phyloP scores from a whole-genome alignment of 768 basidiomycete species.

The Boletus rufocinnamomeus region DNA sequence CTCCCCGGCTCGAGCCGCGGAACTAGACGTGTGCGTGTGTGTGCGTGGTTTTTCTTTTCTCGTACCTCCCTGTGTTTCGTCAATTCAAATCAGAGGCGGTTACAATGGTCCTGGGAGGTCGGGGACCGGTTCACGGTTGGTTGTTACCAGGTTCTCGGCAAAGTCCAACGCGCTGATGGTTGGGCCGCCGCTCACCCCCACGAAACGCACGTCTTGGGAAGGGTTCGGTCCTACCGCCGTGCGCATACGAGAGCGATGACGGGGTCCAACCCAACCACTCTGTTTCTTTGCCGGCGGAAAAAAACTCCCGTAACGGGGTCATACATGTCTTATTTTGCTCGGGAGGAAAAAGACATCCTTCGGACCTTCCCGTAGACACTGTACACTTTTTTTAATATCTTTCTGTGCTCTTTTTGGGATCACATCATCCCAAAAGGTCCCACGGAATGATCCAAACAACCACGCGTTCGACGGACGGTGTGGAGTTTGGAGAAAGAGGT shows the following conservation, averaged over 20 bases:
- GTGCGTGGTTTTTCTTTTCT: not conserved
- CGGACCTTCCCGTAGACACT: not conserved
- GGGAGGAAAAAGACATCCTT: no score
- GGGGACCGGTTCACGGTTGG: no score
- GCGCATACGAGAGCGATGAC: not conserved
- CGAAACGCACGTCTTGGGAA: not conserved
- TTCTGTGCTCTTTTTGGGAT: not conserved
- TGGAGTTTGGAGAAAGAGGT: not conserved
- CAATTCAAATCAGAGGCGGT: no score
- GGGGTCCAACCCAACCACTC: not conserved
- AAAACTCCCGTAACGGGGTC: not conserved
- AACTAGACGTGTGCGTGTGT: no score
- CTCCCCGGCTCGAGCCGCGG: no score
- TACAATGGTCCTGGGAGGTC: no score
- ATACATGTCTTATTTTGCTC: no score
- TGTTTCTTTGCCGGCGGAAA: not conserved
- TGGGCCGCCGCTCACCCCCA: not conserved
- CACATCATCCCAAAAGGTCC: not conserved
- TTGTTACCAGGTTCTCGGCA: no score
- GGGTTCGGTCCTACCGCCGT: no score
- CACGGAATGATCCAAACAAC: not conserved
- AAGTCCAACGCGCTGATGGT: no score
- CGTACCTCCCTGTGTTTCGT: no score
- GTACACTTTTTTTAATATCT: not conserved
- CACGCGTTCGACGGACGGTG: not conserved